A percentile compares a stretch with the other conserved stretches of the same genome.
These are phyloP conservation scores for Leishmania arabica DNA, from an alignment of 208 protist species.

Conservation along the genomic window DNA sequence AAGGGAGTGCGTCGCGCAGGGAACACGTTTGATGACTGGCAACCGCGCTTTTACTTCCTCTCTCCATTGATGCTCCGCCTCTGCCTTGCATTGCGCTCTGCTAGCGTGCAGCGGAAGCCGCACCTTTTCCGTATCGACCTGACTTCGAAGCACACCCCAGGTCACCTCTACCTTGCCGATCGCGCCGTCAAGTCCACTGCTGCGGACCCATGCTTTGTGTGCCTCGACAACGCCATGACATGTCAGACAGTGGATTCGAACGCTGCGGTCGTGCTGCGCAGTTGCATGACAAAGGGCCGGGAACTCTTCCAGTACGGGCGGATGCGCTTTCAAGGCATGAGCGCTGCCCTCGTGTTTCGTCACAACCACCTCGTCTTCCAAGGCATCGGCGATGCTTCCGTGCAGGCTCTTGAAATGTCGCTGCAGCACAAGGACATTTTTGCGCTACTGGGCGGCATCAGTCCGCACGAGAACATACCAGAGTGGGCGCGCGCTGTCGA, in stretches of 20 bases:
- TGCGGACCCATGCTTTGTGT: constrained; percentile 54
- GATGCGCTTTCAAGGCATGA: constrained; percentile 47
- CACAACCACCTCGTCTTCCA: constrained; percentile 53
- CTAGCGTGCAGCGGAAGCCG: constrained; percentile 14
- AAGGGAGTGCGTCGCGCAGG: not conserved
- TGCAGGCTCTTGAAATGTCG: constrained; percentile 52
- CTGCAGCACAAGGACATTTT: constrained; percentile 60
- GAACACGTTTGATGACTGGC: not conserved
- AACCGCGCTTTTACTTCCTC: not conserved
- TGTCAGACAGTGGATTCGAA: constrained; percentile 41
- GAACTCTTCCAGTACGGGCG: constrained; percentile 26
- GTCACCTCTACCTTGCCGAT: constrained; percentile 67
- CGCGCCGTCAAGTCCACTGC: constrained; percentile 72
- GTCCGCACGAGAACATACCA: constrained; percentile 29
- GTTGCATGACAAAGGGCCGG: constrained; percentile 12
- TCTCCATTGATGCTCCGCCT: constrained; percentile 17
- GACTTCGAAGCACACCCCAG: constrained; percentile 22
- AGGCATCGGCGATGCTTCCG: constrained; percentile 49
- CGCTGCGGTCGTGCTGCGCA: constrained; percentile 38
- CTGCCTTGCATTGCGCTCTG: constrained; percentile 11
- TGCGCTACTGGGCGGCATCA: constrained; percentile 52
- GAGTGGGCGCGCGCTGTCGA: constrained; percentile 27
- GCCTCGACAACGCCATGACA: constrained; percentile 47
- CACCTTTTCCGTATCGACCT: constrained; percentile 26
- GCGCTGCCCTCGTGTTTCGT: constrained; percentile 59